Evolutionary conservation across 257 asterid genomes (phyloP).

Genomic region (Solanum tarijense): DNA sequence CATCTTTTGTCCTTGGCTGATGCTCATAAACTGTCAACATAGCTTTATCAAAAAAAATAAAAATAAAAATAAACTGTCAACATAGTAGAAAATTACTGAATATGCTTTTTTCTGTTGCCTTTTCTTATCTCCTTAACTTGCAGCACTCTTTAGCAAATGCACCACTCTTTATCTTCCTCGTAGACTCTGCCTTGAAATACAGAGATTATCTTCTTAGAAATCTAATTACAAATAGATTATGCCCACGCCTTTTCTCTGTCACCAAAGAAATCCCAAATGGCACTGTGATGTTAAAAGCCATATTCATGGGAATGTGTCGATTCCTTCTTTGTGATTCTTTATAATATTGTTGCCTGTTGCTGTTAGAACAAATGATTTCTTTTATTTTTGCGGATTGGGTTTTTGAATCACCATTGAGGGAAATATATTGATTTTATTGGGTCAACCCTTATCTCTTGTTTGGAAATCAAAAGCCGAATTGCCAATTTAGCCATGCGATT

Average conservation of each 20-base stretch:
- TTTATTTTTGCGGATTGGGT: not conserved
- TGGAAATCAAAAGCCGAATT: not conserved
- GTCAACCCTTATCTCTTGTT: not conserved
- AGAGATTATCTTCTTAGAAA: not conserved
- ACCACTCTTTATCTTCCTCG: not conserved
- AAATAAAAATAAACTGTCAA: not conserved
- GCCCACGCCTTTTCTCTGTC: not conserved
- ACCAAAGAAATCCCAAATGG: not conserved
- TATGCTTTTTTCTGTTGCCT: not conserved
- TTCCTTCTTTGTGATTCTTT: not conserved
- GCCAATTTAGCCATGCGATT: not conserved
- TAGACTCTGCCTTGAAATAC: not conserved
- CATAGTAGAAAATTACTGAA: not conserved
- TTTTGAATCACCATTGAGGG: not conserved
- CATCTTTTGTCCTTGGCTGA: not conserved
- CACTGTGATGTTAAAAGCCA: not conserved
- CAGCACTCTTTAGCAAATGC: not conserved
- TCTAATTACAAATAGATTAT: not conserved
- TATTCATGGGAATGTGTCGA: not conserved
- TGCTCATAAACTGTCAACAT: not conserved
- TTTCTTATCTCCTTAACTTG: not conserved
- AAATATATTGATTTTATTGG: not conserved
- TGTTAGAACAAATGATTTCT: not conserved
- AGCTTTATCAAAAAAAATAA: no score
- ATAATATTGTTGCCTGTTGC: not conserved